Evolutionary conservation across 345 rosid species (phyloP), one percentile per base, ranked within the genome.

Genomic region (Luvunga scandens): DNA sequence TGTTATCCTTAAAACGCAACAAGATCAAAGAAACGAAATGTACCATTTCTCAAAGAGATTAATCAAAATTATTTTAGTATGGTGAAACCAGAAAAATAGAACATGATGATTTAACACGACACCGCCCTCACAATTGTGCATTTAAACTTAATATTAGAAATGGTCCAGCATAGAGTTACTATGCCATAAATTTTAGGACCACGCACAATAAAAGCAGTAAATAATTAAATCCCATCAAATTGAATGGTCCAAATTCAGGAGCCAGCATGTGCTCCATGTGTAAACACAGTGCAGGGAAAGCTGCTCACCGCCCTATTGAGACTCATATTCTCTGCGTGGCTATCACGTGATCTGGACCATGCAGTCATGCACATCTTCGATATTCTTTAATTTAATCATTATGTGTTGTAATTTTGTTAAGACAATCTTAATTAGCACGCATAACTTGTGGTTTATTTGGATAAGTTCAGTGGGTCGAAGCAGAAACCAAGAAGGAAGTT

Each of bases 281-380:
- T 81, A 55, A 63, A 72, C 78, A 45, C 66, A 73, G n/a, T 50
- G 16, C 62, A 45, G 61, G 55, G 71, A 78, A 75, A 72, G 84
- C 77, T 65, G 82, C 69, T 13, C 39, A 45, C 10, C 39, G 36
- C 10, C 66, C 18, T 39, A 2, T 61, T 19, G 25, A 19, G 31
- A 53, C 62, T 56, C 42, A 57, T 64, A 18, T 30, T 42, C 64
- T 63, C 72, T 68, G 64, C 75, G 55, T 73, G 84, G 73, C 39
- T 24, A 21, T 86, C 87, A 85, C 85, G 78, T 83, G 85, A 75
- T 57, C 75, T 81, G 91, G 91, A 83, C 89, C 91, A 86, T 80
- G 61, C 72, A 63, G 33, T 27, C 33, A 2, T 28, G 66, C 66
- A 10, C 21, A 27, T 2, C 22, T 27, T 5, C 5, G 56, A 53